phyloP scores from a whole-genome alignment of 169 alveolate species.

The Theileria equi region DNA sequence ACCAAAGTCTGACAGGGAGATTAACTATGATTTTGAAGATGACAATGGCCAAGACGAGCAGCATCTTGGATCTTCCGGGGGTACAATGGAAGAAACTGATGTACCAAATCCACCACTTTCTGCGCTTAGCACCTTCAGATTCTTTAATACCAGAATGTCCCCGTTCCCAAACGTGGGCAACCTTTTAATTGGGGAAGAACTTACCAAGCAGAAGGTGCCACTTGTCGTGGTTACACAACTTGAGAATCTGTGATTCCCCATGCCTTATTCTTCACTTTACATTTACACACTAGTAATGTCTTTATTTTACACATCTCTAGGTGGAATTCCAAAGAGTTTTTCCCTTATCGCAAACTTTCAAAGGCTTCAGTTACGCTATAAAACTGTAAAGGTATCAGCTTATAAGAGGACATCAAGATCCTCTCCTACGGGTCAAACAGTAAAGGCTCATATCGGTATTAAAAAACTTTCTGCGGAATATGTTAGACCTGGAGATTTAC shows the following conservation, averaged over 20 bases:
- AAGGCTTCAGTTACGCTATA: conserved; percentile 64
- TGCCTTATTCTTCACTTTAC: neutral
- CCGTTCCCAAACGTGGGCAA: conserved; percentile 1
- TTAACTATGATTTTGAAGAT: conserved; percentile 1
- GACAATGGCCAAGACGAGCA: neutral
- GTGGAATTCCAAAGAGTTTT: too few relatives aligned
- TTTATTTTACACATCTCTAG: too few relatives aligned
- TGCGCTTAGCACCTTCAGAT: conserved; percentile 1
- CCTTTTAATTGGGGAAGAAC: conserved; percentile 1
- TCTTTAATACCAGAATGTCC: neutral
- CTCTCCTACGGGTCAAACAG: conserved; percentile 82
- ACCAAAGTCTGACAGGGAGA: conserved; percentile 11
- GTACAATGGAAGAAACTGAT: neutral
- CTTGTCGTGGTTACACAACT: conserved; percentile 25
- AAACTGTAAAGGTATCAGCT: conserved; percentile 82
- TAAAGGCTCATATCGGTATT: conserved; percentile 82
- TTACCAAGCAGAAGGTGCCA: conserved; percentile 4
- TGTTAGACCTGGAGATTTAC: conserved; percentile 73
- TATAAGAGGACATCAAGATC: conserved; percentile 82
- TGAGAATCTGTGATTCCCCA: neutral
- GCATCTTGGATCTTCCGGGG: neutral
- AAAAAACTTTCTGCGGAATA: conserved; percentile 82
- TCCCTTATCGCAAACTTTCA: conserved; percentile 31
- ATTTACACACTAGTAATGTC: neutral
- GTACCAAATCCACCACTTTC: neutral